A percentile compares a stretch with the other conserved stretches of the same genome.
phyloP scores from a whole-genome alignment of 192 early-diverging fungal species.

The Rhizoclosmatium globosum region DNA sequence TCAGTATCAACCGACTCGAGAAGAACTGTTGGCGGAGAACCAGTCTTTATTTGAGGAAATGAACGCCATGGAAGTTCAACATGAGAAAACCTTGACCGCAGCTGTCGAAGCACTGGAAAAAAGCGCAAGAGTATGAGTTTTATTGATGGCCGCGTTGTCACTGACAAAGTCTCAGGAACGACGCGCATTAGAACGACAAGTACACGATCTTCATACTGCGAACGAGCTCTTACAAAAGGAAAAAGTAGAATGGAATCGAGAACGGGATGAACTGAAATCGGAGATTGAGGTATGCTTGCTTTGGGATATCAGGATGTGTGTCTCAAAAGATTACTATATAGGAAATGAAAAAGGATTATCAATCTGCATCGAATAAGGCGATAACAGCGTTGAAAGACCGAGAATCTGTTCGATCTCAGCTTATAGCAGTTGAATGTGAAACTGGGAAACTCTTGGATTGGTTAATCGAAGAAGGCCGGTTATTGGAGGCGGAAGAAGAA shows the following conservation, averaged over 20 bases:
- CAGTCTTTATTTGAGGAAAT: constrained; percentile 32
- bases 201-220: background rate
- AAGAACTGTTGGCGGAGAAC: constrained; percentile 25
- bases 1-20: constrained; percentile 12
- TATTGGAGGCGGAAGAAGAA: constrained; percentile 8
- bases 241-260: background rate
- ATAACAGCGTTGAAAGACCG: constrained; percentile 7
- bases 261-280: constrained; percentile 1
- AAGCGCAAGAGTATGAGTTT: constrained; percentile 11
- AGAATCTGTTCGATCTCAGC: background rate
- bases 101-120: constrained; percentile 29
- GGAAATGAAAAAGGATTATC: constrained; percentile 4
- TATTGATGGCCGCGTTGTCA: background rate
- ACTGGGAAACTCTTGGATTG: constrained; percentile 17
- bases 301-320: background rate
- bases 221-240: constrained; percentile 1
- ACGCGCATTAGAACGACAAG: constrained; percentile 25
- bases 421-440: constrained; percentile 19
- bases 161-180: constrained; percentile 7
- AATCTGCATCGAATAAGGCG: background rate
- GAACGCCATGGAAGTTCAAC: constrained; percentile 18
- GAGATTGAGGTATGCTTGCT: constrained; percentile 12
- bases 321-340: background rate
- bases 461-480: constrained; percentile 16
- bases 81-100: constrained; percentile 24